Evolutionary conservation across 306 rosid species (phyloP), one percentile per base, ranked within the genome.

Genomic region (Quercus aquifolioides): DNA sequence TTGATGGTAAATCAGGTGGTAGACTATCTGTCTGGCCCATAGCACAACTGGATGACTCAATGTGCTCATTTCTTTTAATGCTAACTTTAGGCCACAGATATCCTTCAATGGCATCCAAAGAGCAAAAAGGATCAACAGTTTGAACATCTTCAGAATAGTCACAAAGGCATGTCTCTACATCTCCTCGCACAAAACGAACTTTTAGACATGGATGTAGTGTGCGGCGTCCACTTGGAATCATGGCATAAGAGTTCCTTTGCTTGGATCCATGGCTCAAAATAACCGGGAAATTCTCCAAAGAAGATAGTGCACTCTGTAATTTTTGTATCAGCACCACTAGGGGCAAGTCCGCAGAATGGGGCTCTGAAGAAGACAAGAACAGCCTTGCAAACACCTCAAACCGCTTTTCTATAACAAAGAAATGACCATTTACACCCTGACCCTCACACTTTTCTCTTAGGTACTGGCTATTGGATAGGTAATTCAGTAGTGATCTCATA

Each of bases 261-360:
- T 85, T 91, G 78, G 77, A 78, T 55, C 82, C 89, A 74, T 87
- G 86, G 86, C 83, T 90, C 85, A 91, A 82, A 81, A 93, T 73
- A 81, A 96, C 88, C 20, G 98, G 97, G 76, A 96, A 90, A 77
- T 87, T 89, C 83, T 96, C 99, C 87, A 93, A 86, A 76, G 99
- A 90, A 49, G 93, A 86, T 71, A 93, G 87, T n/a, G 89, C 91
- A 75, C 80, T 86, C 80, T 90, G 97, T 79, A 96, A 82, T 84
- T 87, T 96, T 78, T 85, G 89, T 70, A 90, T 78, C 79, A 96
- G 76, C 71, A 84, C 71, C 57, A 84, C 75, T 64, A 91, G 84
- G 78, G 94, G 90, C n/a, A 84, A 63, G 57, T 86, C 89, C 13
- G 60, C 82, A 49, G 90, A 88, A 43, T 71, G 71, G 25, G 84